Conservation (phyloP, 352 stramenopile species). For the Globisporangium sylvaticum region DNA sequence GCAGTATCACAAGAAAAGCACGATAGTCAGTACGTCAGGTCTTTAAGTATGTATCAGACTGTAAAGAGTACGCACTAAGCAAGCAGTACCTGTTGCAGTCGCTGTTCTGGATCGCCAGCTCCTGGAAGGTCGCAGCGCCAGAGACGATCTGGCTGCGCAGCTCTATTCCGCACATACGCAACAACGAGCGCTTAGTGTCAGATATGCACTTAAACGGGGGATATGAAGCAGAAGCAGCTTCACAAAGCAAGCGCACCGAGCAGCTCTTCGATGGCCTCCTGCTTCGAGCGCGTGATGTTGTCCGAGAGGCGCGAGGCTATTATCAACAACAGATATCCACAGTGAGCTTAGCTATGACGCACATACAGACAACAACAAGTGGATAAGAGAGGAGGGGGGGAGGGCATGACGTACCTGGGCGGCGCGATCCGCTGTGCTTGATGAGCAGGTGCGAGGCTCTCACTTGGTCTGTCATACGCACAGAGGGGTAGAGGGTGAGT, state of each 20-base stretch:
- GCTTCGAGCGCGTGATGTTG: conserved; percentile 89
- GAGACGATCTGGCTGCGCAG: conserved; percentile 83
- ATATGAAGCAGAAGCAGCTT: not conserved
- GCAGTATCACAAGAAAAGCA: not conserved
- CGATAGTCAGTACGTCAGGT: not conserved
- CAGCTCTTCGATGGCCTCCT: conserved; percentile 87
- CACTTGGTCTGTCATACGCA: conserved; percentile 51
- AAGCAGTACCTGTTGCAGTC: conserved; percentile 59
- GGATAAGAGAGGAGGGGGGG: not conserved
- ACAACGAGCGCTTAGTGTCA: not conserved
- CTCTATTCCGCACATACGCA: conserved; percentile 18
- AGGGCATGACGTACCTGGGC: conserved; percentile 39
- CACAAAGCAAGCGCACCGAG: conserved; percentile 33
- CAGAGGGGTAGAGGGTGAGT: not conserved
- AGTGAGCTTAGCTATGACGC: not conserved
- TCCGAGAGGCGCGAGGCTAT: conserved; percentile 85
- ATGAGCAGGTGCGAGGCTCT: conserved; percentile 91
- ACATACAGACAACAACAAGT: not conserved
- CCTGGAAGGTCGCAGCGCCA: conserved; percentile 70
- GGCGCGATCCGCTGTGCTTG: conserved; percentile 92
- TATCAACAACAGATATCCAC: not conserved
- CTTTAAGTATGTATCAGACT: not conserved
- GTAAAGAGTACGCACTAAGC: not conserved
- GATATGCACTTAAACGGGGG: not conserved
- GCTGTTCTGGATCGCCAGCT: conserved; percentile 79